Base-by-base conservation (phyloP, 169 alveolate genomes). In the Plasmodium gallinaceum region DNA sequence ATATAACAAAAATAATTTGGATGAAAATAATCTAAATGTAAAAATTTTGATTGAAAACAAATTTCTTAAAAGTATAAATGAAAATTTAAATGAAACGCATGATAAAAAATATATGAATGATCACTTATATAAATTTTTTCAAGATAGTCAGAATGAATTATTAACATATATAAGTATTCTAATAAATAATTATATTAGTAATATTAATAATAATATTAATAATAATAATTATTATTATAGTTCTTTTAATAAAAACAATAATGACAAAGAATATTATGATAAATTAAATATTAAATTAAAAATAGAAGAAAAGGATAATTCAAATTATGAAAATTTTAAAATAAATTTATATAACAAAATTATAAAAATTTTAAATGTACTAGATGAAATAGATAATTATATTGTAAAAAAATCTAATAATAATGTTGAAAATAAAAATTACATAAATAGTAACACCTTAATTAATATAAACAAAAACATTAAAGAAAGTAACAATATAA, bases 171-270 rank as follows among this genome's bases (percentile, higher is more conserved):
- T 54, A 2, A 22, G 22, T 54, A 16, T 16, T 12, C 22, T 54
- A 10, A 10, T 54, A 54, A 54, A 54, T 10, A 8, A 14, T 54
- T 54, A 54, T 22, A n/a, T 54, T 8, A 54, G 22, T 16, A 54
- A 54, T 54, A n/a, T 54, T 0, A 54, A 54, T 54, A 54, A 54
- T 52, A 52, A 52, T 54, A 54, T 10, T 54, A 54, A 54, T 51
- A 51, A 7, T 48, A 46, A n/a, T n/a, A n/a, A n/a, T n/a, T n/a
- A n/a, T n/a, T n/a, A n/a, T 32, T 32, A 2, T 4, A 32, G 4
- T 32, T 32, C 39, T 4, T 2, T 32, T 2, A 2, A 32, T 32
- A 7, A 32, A 32, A 2, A 32, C 4, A 32, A 48, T 48, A 48
- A 12, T 32, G 39, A 48, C 7, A 12, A 12, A 6, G 64, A 12